Base-by-base conservation (phyloP, 176 grass and related monocot genomes). In the Triticum dicoccoides region DNA sequence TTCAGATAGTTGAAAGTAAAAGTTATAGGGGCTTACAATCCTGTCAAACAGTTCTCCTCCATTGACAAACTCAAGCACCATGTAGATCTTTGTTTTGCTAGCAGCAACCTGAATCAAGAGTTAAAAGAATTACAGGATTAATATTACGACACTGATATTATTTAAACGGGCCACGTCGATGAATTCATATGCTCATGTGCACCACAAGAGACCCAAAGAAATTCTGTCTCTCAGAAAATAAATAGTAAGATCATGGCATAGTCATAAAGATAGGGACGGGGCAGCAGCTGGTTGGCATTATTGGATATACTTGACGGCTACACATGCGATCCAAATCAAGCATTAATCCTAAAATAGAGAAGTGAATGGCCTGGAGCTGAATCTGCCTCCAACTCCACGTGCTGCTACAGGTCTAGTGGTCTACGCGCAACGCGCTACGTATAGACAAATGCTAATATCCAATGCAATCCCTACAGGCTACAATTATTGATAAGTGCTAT, bases 11-110 rank as follows among this genome's bases (percentile, higher is more conserved):
- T 39, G 18, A 23, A 18, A 58, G 84, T 12, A 83, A 20, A 39
- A 56, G 13, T 39, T 58, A 2, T 3, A 68, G 6, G 76, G 15
- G 71, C 91, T 95, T 92, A 98, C 95, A 83, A 98, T 98, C 77
- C 77, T 86, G 79, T 95, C 93, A 5, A 95, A 92, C 80, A 98
- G 68, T 70, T 98, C 95, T 0, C 95, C 95, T 15, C 95, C 95
- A 33, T 95, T 84, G 32, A 98, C 91, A 42, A 89, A 93, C 83
- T 98, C 95, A 6, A 98, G 95, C 62, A 98, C 89, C 91, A 98
- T 98, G 70, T 93, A 98, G 80, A 98, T 95, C 86, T 98, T 98
- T 0, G 87, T 98, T 78, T 93, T 98, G 89, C 95, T 98, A 79
- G 93, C 95, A 45, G 87, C 92, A 27, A 98, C 86, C 95, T 98